Evolutionary conservation across 768 basidiomycete genomes (phyloP).

Genomic region (Chalciporus pseudorubinellus): DNA sequence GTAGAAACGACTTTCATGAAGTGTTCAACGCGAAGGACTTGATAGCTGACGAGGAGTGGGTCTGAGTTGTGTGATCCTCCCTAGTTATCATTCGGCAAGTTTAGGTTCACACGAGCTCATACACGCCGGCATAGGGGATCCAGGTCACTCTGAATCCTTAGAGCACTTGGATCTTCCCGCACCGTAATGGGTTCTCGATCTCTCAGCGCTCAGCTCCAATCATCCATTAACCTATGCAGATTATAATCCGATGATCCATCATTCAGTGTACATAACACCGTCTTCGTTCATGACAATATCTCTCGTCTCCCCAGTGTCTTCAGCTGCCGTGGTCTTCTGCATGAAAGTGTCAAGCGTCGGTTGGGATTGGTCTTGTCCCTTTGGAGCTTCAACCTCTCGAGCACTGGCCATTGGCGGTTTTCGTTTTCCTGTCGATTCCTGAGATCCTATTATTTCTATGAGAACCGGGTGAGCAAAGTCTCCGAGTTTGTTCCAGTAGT

Average conservation of each 20-base stretch:
- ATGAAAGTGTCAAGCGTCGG: constrained; percentile 54
- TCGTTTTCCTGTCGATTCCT: constrained; percentile 45
- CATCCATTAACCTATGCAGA: no score
- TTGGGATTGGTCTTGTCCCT: constrained; percentile 22
- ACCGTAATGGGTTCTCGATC: no score
- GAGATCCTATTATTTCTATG: constrained; percentile 60
- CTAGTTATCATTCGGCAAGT: neutral
- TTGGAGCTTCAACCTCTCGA: constrained; percentile 10
- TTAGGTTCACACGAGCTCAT: neutral
- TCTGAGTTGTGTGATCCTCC: neutral
- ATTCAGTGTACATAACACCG: constrained; percentile 52
- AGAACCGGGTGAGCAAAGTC: neutral
- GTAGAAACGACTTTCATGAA: constrained; percentile 64
- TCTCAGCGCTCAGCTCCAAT: no score
- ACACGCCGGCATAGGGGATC: no score
- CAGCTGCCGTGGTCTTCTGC: constrained; percentile 25
- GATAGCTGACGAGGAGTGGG: neutral
- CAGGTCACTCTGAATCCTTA: no score
- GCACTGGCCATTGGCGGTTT: constrained; percentile 37
- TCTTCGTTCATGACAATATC: constrained; percentile 57
- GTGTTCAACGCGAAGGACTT: neutral
- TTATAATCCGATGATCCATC: neutral
- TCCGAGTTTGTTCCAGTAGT: neutral
- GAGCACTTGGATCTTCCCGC: no score
- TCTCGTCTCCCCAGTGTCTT: constrained; percentile 18